Conservation (phyloP, 345 rosid species). For the Gynandropsis gynandra region DNA sequence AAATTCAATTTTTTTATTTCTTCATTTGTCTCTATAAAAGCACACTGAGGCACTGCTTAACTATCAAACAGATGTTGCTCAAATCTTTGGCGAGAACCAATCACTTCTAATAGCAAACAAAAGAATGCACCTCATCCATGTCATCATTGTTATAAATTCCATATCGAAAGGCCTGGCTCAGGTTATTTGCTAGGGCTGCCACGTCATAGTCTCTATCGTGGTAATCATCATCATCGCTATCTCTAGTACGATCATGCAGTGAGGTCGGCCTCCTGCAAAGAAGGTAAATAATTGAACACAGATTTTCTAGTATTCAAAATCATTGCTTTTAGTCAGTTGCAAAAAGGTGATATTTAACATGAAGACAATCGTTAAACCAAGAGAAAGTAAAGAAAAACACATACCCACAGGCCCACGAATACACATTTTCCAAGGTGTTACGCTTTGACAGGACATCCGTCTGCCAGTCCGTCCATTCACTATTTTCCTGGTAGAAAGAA, state of each 20-base stretch:
- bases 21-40: conserved; percentile 4
- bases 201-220: conserved; percentile 96
- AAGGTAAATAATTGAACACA: conserved; percentile 10
- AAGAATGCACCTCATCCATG: conserved; percentile 59
- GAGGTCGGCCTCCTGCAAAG: conserved; percentile 78
- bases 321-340: conserved; percentile 10
- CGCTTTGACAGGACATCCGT: conserved; percentile 61
- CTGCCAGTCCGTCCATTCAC: conserved; percentile 72
- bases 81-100: not conserved
- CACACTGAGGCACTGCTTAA: not conserved
- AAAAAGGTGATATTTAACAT: not conserved
- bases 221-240: conserved; percentile 90
- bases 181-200: conserved; percentile 83
- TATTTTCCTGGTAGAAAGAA: conserved; percentile 44
- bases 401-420: conserved; percentile 90
- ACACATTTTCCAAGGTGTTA: conserved; percentile 73
- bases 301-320: conserved; percentile 1
- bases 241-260: conserved; percentile 69
- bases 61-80: not conserved
- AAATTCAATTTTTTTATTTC: conserved; percentile 2
- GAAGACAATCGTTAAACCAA: conserved; percentile 1
- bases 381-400: conserved; percentile 22
- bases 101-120: conserved; percentile 16
- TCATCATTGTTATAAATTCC: conserved; percentile 77
- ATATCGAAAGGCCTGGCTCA: conserved; percentile 87